phyloP scores from a whole-genome alignment of 1,139 yeast species.

The Nakaseomyces kungkrabaensis region DNA sequence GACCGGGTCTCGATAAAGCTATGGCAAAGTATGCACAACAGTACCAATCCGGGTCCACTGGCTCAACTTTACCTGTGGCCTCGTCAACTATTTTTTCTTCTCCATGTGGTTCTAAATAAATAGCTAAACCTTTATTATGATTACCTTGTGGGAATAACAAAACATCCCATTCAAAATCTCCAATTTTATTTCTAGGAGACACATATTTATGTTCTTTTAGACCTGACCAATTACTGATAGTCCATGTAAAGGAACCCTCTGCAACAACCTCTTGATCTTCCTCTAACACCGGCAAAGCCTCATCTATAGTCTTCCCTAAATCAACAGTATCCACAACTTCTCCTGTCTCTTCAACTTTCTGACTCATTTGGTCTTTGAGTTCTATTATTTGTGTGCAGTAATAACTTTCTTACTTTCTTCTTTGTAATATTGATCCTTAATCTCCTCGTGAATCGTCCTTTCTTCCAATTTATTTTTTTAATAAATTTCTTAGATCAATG shows the following conservation, averaged over 20 bases:
- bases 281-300: conserved; percentile 28
- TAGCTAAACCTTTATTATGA: conserved; percentile 41
- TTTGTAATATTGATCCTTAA: too few species aligned
- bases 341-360: conserved; percentile 13
- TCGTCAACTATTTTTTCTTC: conserved; percentile 16
- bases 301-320: conserved; percentile 22
- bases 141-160: conserved; percentile 73
- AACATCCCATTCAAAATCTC: conserved; percentile 64
- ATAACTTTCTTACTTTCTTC: too few species aligned
- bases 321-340: conserved; percentile 15
- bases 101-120: conserved; percentile 47
- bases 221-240: conserved; percentile 53
- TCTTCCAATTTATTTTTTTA: too few species aligned
- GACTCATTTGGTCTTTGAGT: not conserved
- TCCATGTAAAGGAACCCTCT: conserved; percentile 54
- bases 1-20: conserved; percentile 69
- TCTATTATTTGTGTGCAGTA: not conserved
- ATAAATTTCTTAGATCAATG: too few species aligned
- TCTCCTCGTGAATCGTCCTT: too few species aligned
- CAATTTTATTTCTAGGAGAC: conserved; percentile 50
- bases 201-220: conserved; percentile 39
- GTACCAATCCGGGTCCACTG: conserved; percentile 51
- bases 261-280: conserved; percentile 28
- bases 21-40: conserved; percentile 87
- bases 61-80: conserved; percentile 29